Evolutionary conservation across 768 basidiomycete species (phyloP), one percentile per base, ranked within the genome.

Genomic region (Podaxis sp.): DNA sequence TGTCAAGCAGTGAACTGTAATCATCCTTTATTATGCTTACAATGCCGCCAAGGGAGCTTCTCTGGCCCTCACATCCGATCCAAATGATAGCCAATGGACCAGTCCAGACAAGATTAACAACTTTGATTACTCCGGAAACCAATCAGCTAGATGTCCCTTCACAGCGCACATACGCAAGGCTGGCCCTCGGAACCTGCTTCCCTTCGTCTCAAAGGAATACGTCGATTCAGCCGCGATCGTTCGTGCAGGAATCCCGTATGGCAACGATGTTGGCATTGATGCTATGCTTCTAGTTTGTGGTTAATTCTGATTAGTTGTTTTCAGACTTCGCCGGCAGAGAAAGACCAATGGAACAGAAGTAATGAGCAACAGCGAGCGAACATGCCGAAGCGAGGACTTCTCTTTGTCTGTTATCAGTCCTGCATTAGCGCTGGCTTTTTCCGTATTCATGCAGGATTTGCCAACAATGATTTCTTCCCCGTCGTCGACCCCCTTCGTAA

Each of bases 91-190:
- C 8, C 53, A 58, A 24, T 61, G 67, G 1, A 63, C 64, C 15
- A 41, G 54, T 9, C 43, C 66, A 17, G 57, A 64, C 24, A 59
- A 63, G 52, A 73, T 66, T 63, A 73, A 78, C 50, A 64, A 77
- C 55, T 76, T 78, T 57, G 69, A 72, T 61, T 78, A 70, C 41
- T 63, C 38, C 17, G 55, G 7, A 38, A 57, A 27, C 69, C 63
- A 51, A 17, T 17, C 40, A 41, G 17, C 3, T 6, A 12, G 17
- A 4, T 41, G 40, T 41, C 40, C 40, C 12, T 41, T 41, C 40
- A 41, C 40, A 17, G 17, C 17, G 13, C 40, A 41, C 40, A 41
- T n/a, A 13, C 40, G 40, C 12, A 41, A 41, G 40, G 17, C 40
- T 12, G 40, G 13, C 4, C 40, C 40, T 13, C 40, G 40, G 12